phyloP scores from a whole-genome alignment of 2,329 filamentous ascomycete species.

The Diaporthe helianthi region DNA sequence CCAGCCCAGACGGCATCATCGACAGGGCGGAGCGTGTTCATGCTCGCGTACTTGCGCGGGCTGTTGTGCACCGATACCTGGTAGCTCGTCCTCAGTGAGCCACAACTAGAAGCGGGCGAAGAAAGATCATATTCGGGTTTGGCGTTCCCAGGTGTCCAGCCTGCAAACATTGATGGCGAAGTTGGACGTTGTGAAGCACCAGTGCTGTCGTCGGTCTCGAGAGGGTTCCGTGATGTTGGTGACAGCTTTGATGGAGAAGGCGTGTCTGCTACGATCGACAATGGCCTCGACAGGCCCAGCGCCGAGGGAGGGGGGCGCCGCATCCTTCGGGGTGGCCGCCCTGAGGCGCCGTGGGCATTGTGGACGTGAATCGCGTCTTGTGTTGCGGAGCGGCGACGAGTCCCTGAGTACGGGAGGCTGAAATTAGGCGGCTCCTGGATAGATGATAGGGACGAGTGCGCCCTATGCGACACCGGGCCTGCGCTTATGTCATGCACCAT shows the following conservation, averaged over 20 bases:
- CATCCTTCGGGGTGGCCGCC: slow-evolving; percentile 35
- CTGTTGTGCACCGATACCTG: slow-evolving; percentile 35
- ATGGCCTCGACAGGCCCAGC: slow-evolving; percentile 55
- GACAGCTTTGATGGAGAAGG: slow-evolving; percentile 51
- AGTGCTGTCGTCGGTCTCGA: slow-evolving; percentile 20
- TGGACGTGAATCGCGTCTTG: slow-evolving; percentile 14
- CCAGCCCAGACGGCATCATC: slow-evolving; percentile 32
- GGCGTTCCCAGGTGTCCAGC: slow-evolving; percentile 32
- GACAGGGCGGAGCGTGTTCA: slow-evolving; percentile 42
- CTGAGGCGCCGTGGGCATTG: slow-evolving; percentile 9
- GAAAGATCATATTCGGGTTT: slow-evolving; percentile 23
- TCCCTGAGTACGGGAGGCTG: slow-evolving; percentile 56
- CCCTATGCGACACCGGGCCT: slow-evolving; percentile 26
- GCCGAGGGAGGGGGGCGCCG: slow-evolving; percentile 54
- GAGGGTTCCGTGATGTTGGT: slow-evolving; percentile 6
- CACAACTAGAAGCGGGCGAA: slow-evolving; percentile 14
- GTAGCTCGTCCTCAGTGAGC: slow-evolving; percentile 22
- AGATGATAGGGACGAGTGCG: slow-evolving; percentile 29
- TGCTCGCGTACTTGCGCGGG: slow-evolving; percentile 43
- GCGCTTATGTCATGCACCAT: slow-evolving; percentile 51
- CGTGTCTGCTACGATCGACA: slow-evolving; percentile 63
- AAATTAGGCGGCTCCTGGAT: slow-evolving; percentile 56
- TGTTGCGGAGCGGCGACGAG: slow-evolving; percentile 34
- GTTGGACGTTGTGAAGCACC: slow-evolving; percentile 34
- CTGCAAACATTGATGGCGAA: slow-evolving; percentile 37